Percentiles rank a stretch among this genome's conserved stretches.
These are phyloP conservation scores for Xanthoparmelia taractica DNA, from an alignment of 495 filamentous ascomycete species.

Conservation along the genomic window DNA sequence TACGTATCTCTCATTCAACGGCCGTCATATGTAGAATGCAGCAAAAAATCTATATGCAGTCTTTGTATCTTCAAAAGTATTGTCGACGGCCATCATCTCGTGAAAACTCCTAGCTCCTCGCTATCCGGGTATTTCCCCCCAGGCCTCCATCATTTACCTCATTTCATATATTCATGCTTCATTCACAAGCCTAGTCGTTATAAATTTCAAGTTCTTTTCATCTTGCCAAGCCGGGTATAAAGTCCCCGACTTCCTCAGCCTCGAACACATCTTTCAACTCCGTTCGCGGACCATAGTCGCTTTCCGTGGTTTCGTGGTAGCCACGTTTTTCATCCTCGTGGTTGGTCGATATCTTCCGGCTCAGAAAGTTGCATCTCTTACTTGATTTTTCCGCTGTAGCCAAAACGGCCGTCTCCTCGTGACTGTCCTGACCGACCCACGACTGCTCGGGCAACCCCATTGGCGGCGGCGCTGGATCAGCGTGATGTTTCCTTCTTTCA, in stretches of 20 bases:
- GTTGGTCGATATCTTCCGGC: neutral
- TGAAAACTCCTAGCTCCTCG: neutral
- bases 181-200: no score
- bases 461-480: constrained; percentile 9
- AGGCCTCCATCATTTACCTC: neutral
- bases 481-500: neutral
- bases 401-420: constrained; percentile 10
- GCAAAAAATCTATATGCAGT: no score
- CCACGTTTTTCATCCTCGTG: neutral
- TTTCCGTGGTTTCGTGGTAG: neutral
- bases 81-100: neutral
- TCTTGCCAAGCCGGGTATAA: constrained; percentile 2
- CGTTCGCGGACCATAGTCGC: constrained; percentile 5
- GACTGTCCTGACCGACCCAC: constrained; percentile 12
- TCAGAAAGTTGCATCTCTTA: constrained; percentile 19
- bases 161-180: neutral
- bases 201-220: neutral
- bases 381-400: constrained; percentile 10
- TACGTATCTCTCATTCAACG: neutral
- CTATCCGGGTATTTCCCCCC: neutral
- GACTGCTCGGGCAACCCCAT: neutral
- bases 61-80: no score
- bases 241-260: neutral
- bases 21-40: no score
- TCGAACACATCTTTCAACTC: constrained; percentile 6